These are phyloP conservation scores for Clausena lansium DNA, from an alignment of 345 rosid genomes.

Conservation along the genomic window DNA sequence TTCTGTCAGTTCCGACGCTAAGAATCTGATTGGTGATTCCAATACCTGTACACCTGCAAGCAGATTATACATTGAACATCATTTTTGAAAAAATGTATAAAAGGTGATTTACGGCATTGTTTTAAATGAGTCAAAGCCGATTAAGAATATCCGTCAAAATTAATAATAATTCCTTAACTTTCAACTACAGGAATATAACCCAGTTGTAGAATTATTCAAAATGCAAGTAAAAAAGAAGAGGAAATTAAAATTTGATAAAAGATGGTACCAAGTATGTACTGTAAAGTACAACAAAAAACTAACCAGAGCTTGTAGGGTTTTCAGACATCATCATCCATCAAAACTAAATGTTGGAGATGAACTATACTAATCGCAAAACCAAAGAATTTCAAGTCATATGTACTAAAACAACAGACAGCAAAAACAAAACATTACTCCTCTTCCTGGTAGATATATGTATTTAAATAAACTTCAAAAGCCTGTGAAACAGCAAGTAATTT, in stretches of 20 bases:
- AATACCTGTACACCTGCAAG: constrained; percentile 30
- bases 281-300: background rate
- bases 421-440: background rate
- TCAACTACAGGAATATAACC: background rate
- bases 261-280: no score
- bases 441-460: background rate
- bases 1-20: constrained; percentile 20
- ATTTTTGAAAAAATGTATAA: background rate
- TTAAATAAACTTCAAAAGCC: constrained; percentile 3
- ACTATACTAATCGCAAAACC: background rate
- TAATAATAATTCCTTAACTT: background rate
- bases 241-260: background rate
- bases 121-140: background rate
- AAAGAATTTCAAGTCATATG: background rate
- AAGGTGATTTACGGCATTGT: background rate
- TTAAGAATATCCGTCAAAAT: background rate
- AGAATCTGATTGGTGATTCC: constrained; percentile 24
- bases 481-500: background rate
- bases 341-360: background rate
- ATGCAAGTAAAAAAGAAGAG: background rate
- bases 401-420: background rate
- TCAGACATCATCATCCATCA: background rate
- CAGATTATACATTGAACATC: background rate
- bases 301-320: background rate
- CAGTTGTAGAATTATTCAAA: background rate